phyloP scores from a whole-genome alignment of 2,329 filamentous ascomycete genomes.

The Monilinia laxa region DNA sequence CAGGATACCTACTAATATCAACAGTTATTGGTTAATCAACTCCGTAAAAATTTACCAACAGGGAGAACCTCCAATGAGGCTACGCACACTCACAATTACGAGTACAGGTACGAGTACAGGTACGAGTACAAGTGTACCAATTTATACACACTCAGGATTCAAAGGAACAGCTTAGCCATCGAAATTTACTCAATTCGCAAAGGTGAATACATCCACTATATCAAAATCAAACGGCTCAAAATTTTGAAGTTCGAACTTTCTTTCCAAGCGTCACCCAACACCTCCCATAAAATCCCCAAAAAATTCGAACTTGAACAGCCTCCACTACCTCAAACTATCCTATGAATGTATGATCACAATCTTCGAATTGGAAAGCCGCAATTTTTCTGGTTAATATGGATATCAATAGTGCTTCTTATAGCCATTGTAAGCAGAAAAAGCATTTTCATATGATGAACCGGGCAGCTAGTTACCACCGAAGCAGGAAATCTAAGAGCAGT shows the following conservation, averaged over 20 bases:
- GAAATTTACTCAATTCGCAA: not conserved
- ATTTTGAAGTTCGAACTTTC: not conserved
- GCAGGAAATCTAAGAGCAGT: too few relatives aligned
- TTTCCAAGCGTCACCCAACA: not conserved
- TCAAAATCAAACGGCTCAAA: not conserved
- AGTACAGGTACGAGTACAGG: not conserved
- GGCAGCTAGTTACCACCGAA: too few relatives aligned
- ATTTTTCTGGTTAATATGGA: too few relatives aligned
- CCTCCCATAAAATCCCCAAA: too few relatives aligned
- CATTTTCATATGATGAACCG: too few relatives aligned
- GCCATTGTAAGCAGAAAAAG: too few relatives aligned
- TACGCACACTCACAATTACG: not conserved
- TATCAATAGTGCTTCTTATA: too few relatives aligned
- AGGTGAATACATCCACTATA: too few relatives aligned
- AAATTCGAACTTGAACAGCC: not conserved
- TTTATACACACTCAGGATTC: not conserved
- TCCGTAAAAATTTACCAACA: conserved; percentile 18
- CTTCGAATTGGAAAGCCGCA: too few relatives aligned
- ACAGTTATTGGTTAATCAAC: conserved; percentile 18
- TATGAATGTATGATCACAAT: too few relatives aligned
- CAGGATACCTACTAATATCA: fast-evolving
- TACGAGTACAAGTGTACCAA: not conserved
- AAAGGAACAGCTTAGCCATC: not conserved
- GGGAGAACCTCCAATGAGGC: not conserved
- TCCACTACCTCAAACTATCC: too few relatives aligned